Evolutionary conservation across 2,329 filamentous ascomycete genomes (phyloP).

Genomic region (Trichoderma gracile): DNA sequence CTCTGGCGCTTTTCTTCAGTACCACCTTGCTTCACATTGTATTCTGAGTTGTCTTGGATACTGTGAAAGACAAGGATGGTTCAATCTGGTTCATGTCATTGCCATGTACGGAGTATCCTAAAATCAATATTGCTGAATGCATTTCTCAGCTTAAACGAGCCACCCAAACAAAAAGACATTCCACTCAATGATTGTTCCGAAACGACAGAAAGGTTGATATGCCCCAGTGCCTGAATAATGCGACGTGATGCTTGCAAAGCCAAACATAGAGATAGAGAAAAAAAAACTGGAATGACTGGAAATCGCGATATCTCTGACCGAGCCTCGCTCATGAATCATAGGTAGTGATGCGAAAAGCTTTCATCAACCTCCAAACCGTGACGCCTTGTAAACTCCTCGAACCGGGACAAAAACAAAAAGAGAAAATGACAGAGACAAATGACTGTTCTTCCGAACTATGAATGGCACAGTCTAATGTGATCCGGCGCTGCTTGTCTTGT

Average conservation of each 20-base stretch:
- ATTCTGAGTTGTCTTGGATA: background rate
- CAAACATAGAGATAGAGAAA: background rate
- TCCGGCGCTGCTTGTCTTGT: too few relatives aligned
- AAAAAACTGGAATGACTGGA: background rate
- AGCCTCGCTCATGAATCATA: slow-evolving; percentile 1
- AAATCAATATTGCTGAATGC: background rate
- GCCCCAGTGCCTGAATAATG: background rate
- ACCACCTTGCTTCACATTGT: too few relatives aligned
- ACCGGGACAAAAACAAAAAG: background rate
- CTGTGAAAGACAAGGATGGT: background rate
- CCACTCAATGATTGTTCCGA: background rate
- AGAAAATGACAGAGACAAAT: background rate
- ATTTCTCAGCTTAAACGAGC: background rate
- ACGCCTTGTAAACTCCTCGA: slow-evolving; percentile 1
- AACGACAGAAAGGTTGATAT: background rate
- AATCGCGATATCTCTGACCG: background rate
- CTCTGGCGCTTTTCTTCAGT: too few relatives aligned
- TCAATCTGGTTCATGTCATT: slow-evolving; percentile 14
- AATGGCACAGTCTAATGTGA: too few relatives aligned
- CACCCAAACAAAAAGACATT: background rate
- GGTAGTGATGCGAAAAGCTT: background rate
- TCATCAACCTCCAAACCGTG: background rate
- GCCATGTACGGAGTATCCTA: background rate
- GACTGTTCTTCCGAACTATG: too few relatives aligned
- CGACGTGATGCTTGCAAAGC: background rate